phyloP scores from a whole-genome alignment of 306 rosid genomes.

The Vigna reflexopilosa region DNA sequence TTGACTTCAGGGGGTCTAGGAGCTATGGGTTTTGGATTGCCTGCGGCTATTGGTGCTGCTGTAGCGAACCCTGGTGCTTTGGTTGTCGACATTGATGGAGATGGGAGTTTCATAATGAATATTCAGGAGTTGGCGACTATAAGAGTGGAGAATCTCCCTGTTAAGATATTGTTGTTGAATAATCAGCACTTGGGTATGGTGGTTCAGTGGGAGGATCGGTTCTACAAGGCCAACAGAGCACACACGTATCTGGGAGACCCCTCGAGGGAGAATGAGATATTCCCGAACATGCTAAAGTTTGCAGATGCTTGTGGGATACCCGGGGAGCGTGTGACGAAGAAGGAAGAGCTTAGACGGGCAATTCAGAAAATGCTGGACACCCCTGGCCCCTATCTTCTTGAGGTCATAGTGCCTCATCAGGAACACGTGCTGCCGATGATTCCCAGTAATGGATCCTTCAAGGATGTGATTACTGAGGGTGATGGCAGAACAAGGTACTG shows the following conservation, averaged over 20 bases:
- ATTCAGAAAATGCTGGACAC: slow-evolving; percentile 84
- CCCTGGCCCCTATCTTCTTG: slow-evolving; percentile 88
- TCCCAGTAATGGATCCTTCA: slow-evolving; percentile 87
- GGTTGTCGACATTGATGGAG: slow-evolving; percentile 91
- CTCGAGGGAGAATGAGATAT: slow-evolving; percentile 65
- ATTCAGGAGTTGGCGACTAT: slow-evolving; percentile 84
- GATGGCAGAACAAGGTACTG: slow-evolving; percentile 76
- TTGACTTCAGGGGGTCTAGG: slow-evolving; percentile 88
- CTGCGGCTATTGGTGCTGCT: slow-evolving; percentile 91
- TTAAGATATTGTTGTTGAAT: slow-evolving; percentile 79
- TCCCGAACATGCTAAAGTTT: slow-evolving; percentile 80
- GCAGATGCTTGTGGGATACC: slow-evolving; percentile 89
- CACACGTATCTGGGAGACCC: slow-evolving; percentile 89
- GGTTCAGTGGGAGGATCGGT: slow-evolving; percentile 92
- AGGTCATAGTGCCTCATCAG: slow-evolving; percentile 92
- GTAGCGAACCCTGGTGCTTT: slow-evolving; percentile 72
- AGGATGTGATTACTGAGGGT: slow-evolving; percentile 88
- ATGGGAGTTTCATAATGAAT: slow-evolving; percentile 92
- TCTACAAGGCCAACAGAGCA: slow-evolving; percentile 85
- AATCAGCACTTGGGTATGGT: slow-evolving; percentile 98
- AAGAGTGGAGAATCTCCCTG: slow-evolving; percentile 79
- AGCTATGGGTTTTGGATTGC: slow-evolving; percentile 95
- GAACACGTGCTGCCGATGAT: slow-evolving; percentile 97
- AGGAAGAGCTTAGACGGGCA: slow-evolving; percentile 68
- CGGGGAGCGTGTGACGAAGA: slow-evolving; percentile 71